These are phyloP conservation scores for Auricularia cornea DNA, from an alignment of 768 basidiomycete species.

Conservation along the genomic window DNA sequence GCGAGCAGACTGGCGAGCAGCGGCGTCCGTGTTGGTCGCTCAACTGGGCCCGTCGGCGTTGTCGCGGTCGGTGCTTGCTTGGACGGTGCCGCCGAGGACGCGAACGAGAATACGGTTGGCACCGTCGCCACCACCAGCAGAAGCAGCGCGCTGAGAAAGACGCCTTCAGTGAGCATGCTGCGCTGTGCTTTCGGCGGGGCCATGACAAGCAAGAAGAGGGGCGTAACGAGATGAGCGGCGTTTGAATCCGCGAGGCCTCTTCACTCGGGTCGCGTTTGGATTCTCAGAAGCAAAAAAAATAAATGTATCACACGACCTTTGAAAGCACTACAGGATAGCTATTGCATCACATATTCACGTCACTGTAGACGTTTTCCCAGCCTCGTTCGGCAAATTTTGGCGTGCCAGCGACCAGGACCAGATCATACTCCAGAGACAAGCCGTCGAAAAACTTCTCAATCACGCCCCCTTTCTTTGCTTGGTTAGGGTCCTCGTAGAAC, in stretches of 20 bases:
- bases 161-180: background rate
- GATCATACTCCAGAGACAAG: too few species aligned
- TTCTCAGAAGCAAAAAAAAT: too few species aligned
- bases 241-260: background rate
- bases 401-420: too few species aligned
- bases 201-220: background rate
- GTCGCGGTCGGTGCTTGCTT: background rate
- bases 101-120: background rate
- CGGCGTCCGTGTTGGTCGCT: background rate
- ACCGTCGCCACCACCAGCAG: background rate
- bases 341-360: too few species aligned
- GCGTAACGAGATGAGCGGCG: background rate
- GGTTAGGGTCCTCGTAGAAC: too few species aligned
- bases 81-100: background rate
- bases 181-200: background rate
- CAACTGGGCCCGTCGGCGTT: background rate
- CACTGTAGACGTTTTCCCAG: too few species aligned
- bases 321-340: too few species aligned
- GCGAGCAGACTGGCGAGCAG: background rate
- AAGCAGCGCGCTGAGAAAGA: background rate
- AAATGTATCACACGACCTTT: too few species aligned
- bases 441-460: too few species aligned
- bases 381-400: too few species aligned
- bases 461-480: too few species aligned
- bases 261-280: too few species aligned